A percentile compares a stretch with the other conserved stretches of the same genome.
These are phyloP conservation scores for Fusarium illudens DNA, from an alignment of 2,329 filamentous ascomycete genomes.

Conservation along the genomic window DNA sequence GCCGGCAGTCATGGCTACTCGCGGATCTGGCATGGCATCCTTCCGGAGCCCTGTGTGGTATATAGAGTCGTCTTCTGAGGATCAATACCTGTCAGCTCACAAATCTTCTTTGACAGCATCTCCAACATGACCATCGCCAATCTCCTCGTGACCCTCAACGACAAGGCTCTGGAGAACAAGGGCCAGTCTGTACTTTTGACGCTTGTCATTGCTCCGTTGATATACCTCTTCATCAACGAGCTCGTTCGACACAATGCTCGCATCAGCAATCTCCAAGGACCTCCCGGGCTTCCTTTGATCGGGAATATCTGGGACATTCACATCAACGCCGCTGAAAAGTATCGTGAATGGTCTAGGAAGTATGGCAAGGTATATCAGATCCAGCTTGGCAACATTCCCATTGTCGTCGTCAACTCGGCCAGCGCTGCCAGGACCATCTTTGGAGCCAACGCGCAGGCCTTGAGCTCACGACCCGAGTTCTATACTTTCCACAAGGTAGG, in stretches of 20 bases:
- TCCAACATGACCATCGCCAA: slow-evolving; percentile 41
- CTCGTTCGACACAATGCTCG: slow-evolving; percentile 55
- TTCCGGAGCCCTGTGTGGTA: background rate
- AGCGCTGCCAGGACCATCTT: slow-evolving; percentile 61
- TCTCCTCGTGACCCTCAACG: slow-evolving; percentile 29
- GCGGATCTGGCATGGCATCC: background rate
- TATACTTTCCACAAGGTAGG: slow-evolving; percentile 67
- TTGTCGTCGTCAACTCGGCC: slow-evolving; percentile 65
- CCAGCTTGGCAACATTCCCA: slow-evolving; percentile 63
- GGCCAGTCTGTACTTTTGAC: slow-evolving; percentile 35
- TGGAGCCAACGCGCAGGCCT: slow-evolving; percentile 60
- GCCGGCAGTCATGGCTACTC: background rate
- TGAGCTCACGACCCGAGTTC: slow-evolving; percentile 64
- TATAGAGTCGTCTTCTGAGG: background rate
- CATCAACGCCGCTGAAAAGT: slow-evolving; percentile 64
- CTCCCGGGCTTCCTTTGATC: slow-evolving; percentile 60
- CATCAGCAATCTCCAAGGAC: slow-evolving; percentile 57
- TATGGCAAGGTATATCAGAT: slow-evolving; percentile 64
- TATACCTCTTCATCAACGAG: slow-evolving; percentile 60
- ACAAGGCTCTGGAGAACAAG: slow-evolving; percentile 34
- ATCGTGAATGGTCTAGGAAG: slow-evolving; percentile 61
- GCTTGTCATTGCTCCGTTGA: slow-evolving; percentile 45
- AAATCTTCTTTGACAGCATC: background rate
- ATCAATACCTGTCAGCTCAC: background rate
- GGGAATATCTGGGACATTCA: slow-evolving; percentile 65